Base-by-base conservation (phyloP, 768 basidiomycete species). In the Boletus vermiculosoides region DNA sequence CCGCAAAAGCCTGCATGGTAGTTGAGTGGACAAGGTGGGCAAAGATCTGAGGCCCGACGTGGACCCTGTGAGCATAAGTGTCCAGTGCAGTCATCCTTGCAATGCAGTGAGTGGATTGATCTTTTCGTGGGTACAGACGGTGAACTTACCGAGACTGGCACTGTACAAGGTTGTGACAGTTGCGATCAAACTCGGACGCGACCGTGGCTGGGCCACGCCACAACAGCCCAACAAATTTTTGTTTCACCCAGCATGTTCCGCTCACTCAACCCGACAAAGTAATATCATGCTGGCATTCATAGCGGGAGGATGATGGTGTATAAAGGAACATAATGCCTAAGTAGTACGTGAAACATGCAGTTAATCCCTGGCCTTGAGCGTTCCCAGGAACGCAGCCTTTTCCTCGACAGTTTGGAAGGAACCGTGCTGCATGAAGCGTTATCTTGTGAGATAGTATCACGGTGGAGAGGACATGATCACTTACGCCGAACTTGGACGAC, bases 321-420 rank as follows among this genome's bases (percentile, higher is more conserved):
- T 65, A 68, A 50, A 65, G 55, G 34, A 60, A 66, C 71, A 73
- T 75, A 71, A 69, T 66, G 74, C 77, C 65, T 66, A 71, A 63
- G 67, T 65, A 72, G 70, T 75, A 76, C 65, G 67, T 64, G 68
- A 68, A 69, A 61, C 63, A 70, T 67, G 72, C 59, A 67, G 78
- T 86, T 75, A 90, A 75, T 83, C 84, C 71, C 82, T 83, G 73
- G 82, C 83, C 79, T 93, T 94, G 85, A 92, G 90, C 70, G 90
- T 85, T 75, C 92, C 92, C 74, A 94, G 69, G 86, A 98, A 98
- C 73, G 92, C 87, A 65, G 83, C 80, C 85, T 98, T 98, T 87
- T 98, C 96, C 78, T 92, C 91, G 79, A 83, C 81, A 48, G 94
- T 94, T 83, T 98, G 94, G 93, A 95, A 97, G 47, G 90, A 87